Base-by-base conservation (phyloP, 1,284 basidiomycete species). In the Caloboletus inedulis region DNA sequence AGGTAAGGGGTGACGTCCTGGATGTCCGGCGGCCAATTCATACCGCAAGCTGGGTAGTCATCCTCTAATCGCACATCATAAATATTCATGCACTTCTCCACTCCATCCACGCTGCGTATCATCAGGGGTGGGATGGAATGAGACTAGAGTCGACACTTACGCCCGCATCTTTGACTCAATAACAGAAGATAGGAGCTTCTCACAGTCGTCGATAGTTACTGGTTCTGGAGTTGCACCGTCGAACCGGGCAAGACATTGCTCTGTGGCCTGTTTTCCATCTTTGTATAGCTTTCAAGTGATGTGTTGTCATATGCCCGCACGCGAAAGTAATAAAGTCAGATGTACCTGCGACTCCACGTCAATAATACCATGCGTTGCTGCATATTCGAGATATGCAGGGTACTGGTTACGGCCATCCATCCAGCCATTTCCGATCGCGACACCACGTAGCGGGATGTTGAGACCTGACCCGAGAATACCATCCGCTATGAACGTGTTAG, bases 21-120 rank as follows among this genome's bases (percentile, higher is more conserved):
- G 23, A 99, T 80, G 59, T 94, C 92, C n/a, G 87, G 85, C 4
- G 96, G 96, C 96, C 96, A 99, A 70, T 96, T 96, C 92, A 98
- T 91, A 1, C 96, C 96, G 70, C 96, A 99, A 3, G 84, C 87
- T n/a, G 95, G 95, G 43, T 70, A 76, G 13, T 78, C 79, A 68
- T 99, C 97, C 50, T 88, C 84, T 27, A 92, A 74, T 31, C 97
- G 87, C 19, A 98, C 83, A 65, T 99, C 97, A 64, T 99, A 99
- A 42, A 98, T 85, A 69, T 99, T 99, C 62, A 95, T 77, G 70
- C 96, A 99, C 71, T 84, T 87, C 35, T 77, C 70, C 56, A 79
- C 72, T 6, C 87, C 89, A 49, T 94, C 78, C 21, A 87, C 77
- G 42, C 91, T 94, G 61, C 2, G 8, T 2, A 43, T 25, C 18